Base-by-base conservation (phyloP, 805 yeast species). In the Maudiozyma serrabonitensis region DNA sequence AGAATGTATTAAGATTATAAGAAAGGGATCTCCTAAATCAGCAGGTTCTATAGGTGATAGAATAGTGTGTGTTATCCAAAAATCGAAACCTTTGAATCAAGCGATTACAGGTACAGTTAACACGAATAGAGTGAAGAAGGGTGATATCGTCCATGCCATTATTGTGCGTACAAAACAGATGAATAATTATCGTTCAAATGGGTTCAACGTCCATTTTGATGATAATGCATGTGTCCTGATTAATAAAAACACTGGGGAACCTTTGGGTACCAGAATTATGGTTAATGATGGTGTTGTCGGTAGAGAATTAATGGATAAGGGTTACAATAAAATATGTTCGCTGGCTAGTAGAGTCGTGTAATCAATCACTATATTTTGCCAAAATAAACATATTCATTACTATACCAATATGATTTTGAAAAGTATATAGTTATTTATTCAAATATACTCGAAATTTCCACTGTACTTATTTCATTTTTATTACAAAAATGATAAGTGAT, bases 211-310 rank as follows among this genome's bases (percentile, higher is more conserved):
- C 28, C 74, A 85, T 57, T 93, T 93, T 65, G 96, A 90, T 65
- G 99, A 93, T 69, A 93, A 91, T 67, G 99, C 99, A 1, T 90
- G 98, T 71, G 98, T 93, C 34, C 75, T 93, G 61, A 79, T 91
- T 54, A 90, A 93, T 72, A 91, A 91, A 69, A 85, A 82, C 61
- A 76, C 73, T 50, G 84, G 87, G 28, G 99, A 93, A 63, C 96
- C 97, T 9, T 75, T 93, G 46, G 99, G 98, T 16, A 85, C 96
- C 25, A 85, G 98, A 77, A 87, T 93, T 16, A 61, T 61, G 60
- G 52, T 59, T 28, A 67, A 67, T 46, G 69, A 66, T 47, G 69
- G 69, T 40, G 93, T 86, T 45, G 96, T 91, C 23, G 95, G 96
- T 23, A 85, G 86, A 67, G 97, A 91, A 67, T 75, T 93, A 52